Base-by-base conservation (phyloP, 73 alveolate genomes). In the Blepharisma japonicum region DNA sequence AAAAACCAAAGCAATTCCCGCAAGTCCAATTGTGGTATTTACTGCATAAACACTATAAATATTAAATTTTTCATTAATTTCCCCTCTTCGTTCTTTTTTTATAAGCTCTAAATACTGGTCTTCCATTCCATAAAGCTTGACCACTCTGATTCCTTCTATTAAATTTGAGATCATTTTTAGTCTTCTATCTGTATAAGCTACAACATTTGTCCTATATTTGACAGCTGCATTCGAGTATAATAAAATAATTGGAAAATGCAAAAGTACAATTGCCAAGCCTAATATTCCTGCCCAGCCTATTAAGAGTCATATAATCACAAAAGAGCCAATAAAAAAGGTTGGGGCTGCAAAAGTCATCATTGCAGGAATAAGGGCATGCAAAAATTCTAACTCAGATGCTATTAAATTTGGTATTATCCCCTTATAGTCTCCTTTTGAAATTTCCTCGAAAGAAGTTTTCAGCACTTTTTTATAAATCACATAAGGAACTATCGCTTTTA, bases 51-150 rank as follows among this genome's bases (percentile, higher is more conserved):
- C 18, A 7, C 6, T 7, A 6, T 6, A 14, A 6, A 9, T 21
- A 7, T 20, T 56, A 6, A 7, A 7, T 20, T 6, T 6, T 8
- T 14, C 9, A 7, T 6, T 68, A 9, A 18, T 25, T 68, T 79
- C 86, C 18, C 45, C 49, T 42, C 42, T n/a, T 21, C 86, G 47
- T 20, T n/a, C 47, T 3, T 14, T 42, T 0, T 20, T 25, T 32
- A 79, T 61, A 61, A 61, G 23, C 45, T 79, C 45, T 11, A 45
- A 27, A 46, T 61, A 83, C 18, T 81, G 86, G 21, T 56, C 48
- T 56, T 79, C 90, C 90, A 86, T 77, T 14, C 82, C 86, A 67
- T 83, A 83, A 78, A 83, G 67, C 50, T 83, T 83, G 0, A 83
- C 70, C 4, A 83, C 50, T 56, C 82, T 20, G 8, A 83, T 83